phyloP scores from a whole-genome alignment of 208 protist genomes.

The Porcisia deanei region DNA sequence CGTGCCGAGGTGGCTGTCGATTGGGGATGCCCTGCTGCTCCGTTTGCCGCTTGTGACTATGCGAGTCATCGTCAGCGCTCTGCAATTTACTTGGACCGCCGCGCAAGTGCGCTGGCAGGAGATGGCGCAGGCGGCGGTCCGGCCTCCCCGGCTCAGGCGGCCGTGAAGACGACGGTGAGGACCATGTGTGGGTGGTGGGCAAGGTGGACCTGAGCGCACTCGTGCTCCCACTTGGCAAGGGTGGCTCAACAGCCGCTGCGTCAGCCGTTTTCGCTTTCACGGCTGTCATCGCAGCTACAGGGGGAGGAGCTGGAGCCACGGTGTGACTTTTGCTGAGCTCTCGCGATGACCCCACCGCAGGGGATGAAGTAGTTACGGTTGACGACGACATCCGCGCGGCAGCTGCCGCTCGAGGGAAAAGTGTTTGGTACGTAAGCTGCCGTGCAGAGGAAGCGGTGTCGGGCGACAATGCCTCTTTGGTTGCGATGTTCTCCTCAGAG shows the following conservation, averaged over 20 bases:
- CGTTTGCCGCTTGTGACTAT: neutral
- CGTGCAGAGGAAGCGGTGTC: slow-evolving; percentile 4
- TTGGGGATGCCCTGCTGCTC: neutral
- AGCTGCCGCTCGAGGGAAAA: slow-evolving; percentile 9
- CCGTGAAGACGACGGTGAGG: neutral
- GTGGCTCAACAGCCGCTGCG: neutral
- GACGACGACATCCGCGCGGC: neutral
- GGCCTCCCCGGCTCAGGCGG: slow-evolving; percentile 23
- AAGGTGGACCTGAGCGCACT: too few species aligned
- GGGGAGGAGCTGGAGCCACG: neutral
- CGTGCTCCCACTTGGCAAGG: neutral
- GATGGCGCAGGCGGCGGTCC: slow-evolving; percentile 42
- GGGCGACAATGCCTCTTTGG: neutral
- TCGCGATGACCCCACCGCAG: neutral
- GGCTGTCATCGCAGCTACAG: neutral
- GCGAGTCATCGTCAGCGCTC: neutral
- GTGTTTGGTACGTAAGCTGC: slow-evolving; percentile 13
- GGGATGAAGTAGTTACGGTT: neutral
- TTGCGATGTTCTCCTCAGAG: too few species aligned
- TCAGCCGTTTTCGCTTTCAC: neutral
- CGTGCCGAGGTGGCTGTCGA: neutral
- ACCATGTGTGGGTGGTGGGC: neutral
- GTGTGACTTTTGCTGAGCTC: neutral
- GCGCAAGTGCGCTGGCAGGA: slow-evolving; percentile 33
- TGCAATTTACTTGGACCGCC: neutral